Evolutionary conservation across 805 yeast genomes (phyloP), one percentile per base, ranked within the genome.

Genomic region (Candida maesae): DNA sequence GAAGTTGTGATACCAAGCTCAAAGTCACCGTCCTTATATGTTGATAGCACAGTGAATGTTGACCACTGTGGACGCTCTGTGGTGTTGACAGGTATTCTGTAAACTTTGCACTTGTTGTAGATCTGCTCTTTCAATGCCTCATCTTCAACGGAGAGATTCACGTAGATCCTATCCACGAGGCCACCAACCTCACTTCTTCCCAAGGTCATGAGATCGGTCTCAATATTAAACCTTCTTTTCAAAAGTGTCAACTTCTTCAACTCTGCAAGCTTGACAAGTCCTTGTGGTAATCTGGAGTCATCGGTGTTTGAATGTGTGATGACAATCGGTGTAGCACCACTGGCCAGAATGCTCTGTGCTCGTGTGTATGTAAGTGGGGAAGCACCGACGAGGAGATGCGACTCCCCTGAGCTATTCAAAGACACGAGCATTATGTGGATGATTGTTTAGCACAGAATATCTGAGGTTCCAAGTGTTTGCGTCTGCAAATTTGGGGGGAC

Each of bases 1-100:
- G 81, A 76, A 0, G 97, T 90, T 3, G 91, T 79, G 9, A 90
- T 77, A 1, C 95, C 95, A 38, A 90, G 51, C 59, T 85, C 91
- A 61, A 90, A 78, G 38, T 75, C 78, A 6, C 95, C 93, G 42
- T 81, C 79, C 2, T 68, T 65, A 55, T 75, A 77, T 0, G 90
- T 78, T 0, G 96, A 84, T 17, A 88, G 66, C 39, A 88, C 60
- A 1, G 91, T 77, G 59, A 90, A 90, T 0, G 90, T 78, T 40
- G 93, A 84, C 19, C 73, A 67, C 24, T 79, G 79, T 0, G 89
- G 79, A 13, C 78, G 73, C 49, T 87, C 95, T 0, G 84, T 73
- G 1, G 85, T 82, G 56, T 88, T 89, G 34, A 91, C 70, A 0
- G 97, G 97, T 4, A 90, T 84, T 55, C 97, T 71, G 38, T 76